Base-by-base conservation (phyloP, 2,329 filamentous ascomycete genomes). In the Penicillium rolfsii region DNA sequence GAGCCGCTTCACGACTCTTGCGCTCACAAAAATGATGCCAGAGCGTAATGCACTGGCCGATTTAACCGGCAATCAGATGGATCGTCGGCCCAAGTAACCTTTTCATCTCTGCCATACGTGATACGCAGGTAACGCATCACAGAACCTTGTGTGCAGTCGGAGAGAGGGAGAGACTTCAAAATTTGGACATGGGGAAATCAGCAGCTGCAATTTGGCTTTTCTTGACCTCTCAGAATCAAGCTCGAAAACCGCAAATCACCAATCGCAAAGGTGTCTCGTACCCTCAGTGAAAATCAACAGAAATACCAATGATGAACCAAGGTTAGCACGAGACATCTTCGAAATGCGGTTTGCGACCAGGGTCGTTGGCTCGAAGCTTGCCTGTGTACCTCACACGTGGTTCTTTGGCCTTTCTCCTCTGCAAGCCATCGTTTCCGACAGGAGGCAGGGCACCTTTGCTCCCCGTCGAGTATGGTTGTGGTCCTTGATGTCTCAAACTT, bases 91-190 rank as follows among this genome's bases (percentile, higher is more conserved):
- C 52, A 64, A 62, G 59, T 65, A 58, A 57, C 57, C 63, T 38
- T 57, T 41, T 30, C 61, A 62, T 67, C 59, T 67, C 62, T 62
- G 63, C 59, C 50, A 67, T 58, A 64, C 58, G 59, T 68, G 57
- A 57, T 63, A 67, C 66, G 54, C 28, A 60, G 41, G 61, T 55
- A 59, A 64, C 50, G 56, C 52, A 59, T 57, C 62, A 65, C 58
- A 45, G 60, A 68, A 64, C 63, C 58, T 69, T 66, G 64, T 63
- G 62, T 61, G 33, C 59, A 49, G 58, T 16, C 33, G 26, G 55
- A 30, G 36, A 35, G 45, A 55, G 38, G n/a, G 22, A 35, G 45
- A 55, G 43, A 16, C 24, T 35, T 59, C 40, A 28, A 48, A 49
- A 48, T 57, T 52, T 60, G 57, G 45, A 52, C 46, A 14, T n/a